These are phyloP conservation scores for Dendrostoma leiphaemia DNA, from an alignment of 2,329 filamentous ascomycete genomes.

Conservation along the genomic window DNA sequence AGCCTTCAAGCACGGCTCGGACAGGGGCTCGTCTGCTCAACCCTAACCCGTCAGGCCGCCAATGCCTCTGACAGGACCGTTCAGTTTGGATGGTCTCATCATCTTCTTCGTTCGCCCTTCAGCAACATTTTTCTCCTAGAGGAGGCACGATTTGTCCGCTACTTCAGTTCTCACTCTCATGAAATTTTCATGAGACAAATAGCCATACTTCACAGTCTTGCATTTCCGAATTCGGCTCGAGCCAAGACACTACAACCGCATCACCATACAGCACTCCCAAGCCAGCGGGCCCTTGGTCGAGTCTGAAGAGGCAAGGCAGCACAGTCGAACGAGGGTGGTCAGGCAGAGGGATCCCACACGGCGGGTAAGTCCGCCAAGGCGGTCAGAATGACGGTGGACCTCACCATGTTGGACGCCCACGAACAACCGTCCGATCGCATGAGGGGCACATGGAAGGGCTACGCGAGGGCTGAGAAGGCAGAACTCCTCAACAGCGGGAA, in stretches of 20 bases:
- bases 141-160: not conserved
- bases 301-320: too few relatives aligned
- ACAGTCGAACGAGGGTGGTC: too few relatives aligned
- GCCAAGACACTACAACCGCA: too few relatives aligned
- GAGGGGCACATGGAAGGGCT: constrained; percentile 71
- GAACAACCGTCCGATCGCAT: constrained; percentile 72
- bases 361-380: not conserved
- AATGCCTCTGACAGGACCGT: too few relatives aligned
- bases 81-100: too few relatives aligned
- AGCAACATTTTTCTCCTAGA: too few relatives aligned
- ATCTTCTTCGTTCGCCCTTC: too few relatives aligned
- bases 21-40: not conserved
- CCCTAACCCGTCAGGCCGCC: not conserved
- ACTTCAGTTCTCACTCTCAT: not conserved
- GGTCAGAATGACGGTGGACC: constrained; percentile 37
- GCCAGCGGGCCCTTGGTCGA: too few relatives aligned
- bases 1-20: too few relatives aligned
- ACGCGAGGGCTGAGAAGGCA: constrained; percentile 57
- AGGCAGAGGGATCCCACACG: not conserved
- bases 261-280: too few relatives aligned
- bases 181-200: not conserved
- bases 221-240: too few relatives aligned
- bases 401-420: constrained; percentile 66
- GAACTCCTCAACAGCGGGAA: constrained; percentile 51
- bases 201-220: too few relatives aligned